Conservation (phyloP, 352 stramenopile genomes). For the Peronospora farinosa region DNA sequence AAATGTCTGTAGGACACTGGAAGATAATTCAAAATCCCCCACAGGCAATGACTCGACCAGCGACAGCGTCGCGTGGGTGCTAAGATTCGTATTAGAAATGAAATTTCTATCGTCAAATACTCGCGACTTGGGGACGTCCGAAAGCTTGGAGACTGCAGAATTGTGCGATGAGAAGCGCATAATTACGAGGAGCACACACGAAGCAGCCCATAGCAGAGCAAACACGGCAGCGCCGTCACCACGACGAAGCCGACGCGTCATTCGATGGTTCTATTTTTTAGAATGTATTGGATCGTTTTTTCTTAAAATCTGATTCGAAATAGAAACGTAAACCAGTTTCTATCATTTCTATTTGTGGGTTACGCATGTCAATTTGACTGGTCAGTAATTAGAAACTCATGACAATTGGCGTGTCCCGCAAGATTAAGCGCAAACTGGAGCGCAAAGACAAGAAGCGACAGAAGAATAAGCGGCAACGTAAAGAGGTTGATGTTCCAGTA, state of each 20-base stretch:
- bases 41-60: slow-evolving; percentile 69
- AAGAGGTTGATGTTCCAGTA: slow-evolving; percentile 11
- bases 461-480: slow-evolving; percentile 55
- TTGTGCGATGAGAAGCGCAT: slow-evolving; percentile 18
- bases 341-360: neutral
- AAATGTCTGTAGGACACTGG: slow-evolving; percentile 37
- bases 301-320: neutral
- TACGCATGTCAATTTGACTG: neutral
- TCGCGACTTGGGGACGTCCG: neutral
- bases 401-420: slow-evolving; percentile 33
- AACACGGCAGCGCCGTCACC: slow-evolving; percentile 21
- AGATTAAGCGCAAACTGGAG: slow-evolving; percentile 74
- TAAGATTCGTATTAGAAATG: slow-evolving; percentile 6
- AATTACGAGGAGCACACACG: slow-evolving; percentile 23
- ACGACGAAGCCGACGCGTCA: slow-evolving; percentile 11
- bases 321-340: neutral
- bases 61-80: slow-evolving; percentile 22
- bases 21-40: slow-evolving; percentile 46
- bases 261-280: slow-evolving; percentile 2
- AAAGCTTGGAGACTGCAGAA: neutral
- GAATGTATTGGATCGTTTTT: slow-evolving; percentile 2
- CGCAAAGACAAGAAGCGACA: slow-evolving; percentile 73
- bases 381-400: neutral
- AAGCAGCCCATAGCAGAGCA: slow-evolving; percentile 20
- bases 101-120: slow-evolving; percentile 17